Conservation (phyloP, 2,329 filamentous ascomycete species). For the Cladosporium oxysporum region DNA sequence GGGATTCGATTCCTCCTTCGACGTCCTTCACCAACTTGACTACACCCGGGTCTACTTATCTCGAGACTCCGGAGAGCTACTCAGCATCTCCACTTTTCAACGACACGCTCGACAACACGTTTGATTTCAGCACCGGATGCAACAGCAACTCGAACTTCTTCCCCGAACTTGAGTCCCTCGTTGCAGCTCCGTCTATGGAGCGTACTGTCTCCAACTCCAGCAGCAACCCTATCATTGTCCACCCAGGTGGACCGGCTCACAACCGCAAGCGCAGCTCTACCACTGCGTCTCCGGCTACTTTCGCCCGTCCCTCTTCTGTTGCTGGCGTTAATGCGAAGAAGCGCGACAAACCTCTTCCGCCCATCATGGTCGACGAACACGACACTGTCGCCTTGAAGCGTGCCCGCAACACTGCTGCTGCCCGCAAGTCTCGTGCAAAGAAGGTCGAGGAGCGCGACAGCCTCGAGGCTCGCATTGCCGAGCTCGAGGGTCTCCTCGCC, state of each 20-base stretch:
- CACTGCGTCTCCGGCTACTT: conserved; percentile 45
- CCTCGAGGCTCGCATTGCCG: conserved; percentile 69
- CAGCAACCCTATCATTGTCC: conserved; percentile 40
- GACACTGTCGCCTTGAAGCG: conserved; percentile 87
- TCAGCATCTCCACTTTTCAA: conserved; percentile 79
- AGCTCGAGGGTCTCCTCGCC: conserved; percentile 45
- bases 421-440: conserved; percentile 86
- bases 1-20: conserved; percentile 75
- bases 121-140: conserved; percentile 63
- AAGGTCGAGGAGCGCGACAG: conserved; percentile 76
- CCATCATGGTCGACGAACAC: conserved; percentile 72
- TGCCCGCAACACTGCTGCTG: conserved; percentile 88
- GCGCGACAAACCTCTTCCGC: conserved; percentile 77
- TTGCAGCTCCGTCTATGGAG: conserved; percentile 40
- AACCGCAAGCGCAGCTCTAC: conserved; percentile 39
- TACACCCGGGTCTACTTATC: conserved; percentile 72
- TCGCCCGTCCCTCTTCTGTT: conserved; percentile 64
- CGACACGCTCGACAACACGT: conserved; percentile 48
- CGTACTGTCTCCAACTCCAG: conserved; percentile 41
- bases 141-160: conserved; percentile 54
- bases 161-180: conserved; percentile 49
- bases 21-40: conserved; percentile 80
- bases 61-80: conserved; percentile 75
- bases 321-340: conserved; percentile 71
- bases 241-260: conserved; percentile 37